A percentile compares a stretch with the other conserved stretches of the same genome.
Evolutionary conservation across 257 asterid species (phyloP).

Genomic region (Petunia axillaris): DNA sequence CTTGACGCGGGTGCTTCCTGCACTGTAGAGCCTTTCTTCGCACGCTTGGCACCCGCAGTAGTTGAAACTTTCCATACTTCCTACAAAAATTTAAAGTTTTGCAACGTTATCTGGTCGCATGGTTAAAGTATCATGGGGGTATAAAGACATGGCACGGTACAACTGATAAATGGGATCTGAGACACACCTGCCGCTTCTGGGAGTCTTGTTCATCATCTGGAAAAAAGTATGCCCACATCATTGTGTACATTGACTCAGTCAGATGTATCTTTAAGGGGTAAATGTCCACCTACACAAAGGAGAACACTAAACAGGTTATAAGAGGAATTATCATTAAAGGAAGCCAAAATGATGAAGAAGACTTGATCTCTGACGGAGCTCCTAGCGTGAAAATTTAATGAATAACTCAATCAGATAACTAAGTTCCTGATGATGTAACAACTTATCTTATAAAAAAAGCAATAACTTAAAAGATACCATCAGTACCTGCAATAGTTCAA

Average conservation of each 20-base stretch:
- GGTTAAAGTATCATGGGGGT: neutral
- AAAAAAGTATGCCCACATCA: slow-evolving; percentile 98
- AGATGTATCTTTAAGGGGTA: slow-evolving; percentile 95
- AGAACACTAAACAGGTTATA: slow-evolving; percentile 20
- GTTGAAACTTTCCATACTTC: slow-evolving; percentile 98
- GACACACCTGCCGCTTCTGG: slow-evolving; percentile 91
- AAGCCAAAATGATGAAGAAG: neutral
- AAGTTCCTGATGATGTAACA: neutral
- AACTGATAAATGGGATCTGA: slow-evolving; percentile 30
- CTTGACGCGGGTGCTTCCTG: slow-evolving; percentile 57
- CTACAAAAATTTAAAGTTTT: slow-evolving; percentile 46
- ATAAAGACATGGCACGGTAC: neutral
- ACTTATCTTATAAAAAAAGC: neutral
- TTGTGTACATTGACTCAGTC: slow-evolving; percentile 86
- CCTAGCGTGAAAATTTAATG: neutral
- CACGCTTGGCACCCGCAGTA: slow-evolving; percentile 88
- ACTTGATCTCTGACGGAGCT: neutral
- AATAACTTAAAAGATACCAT: neutral
- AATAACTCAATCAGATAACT: neutral
- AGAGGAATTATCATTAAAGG: slow-evolving; percentile 23
- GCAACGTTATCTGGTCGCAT: neutral
- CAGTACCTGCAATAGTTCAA: slow-evolving; percentile 88
- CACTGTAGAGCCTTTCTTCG: slow-evolving; percentile 66
- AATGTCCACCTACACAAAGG: slow-evolving; percentile 79
- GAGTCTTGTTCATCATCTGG: slow-evolving; percentile 99